phyloP scores from a whole-genome alignment of 2,329 filamentous ascomycete species.

The Coniochaeta sp. region DNA sequence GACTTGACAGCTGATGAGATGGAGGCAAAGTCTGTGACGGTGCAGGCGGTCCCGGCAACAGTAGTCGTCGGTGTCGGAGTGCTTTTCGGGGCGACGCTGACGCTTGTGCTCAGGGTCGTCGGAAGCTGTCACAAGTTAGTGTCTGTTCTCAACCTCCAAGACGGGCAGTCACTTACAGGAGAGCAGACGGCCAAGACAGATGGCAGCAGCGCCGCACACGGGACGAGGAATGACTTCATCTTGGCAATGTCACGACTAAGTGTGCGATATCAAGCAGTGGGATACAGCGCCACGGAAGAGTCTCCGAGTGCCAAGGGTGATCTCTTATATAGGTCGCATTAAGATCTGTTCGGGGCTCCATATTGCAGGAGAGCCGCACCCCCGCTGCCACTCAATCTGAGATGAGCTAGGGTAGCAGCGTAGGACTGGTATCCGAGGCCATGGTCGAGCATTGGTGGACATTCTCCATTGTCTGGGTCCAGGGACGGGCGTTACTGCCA shows the following conservation, averaged over 20 bases:
- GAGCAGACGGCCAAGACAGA: not conserved
- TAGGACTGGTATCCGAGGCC: not conserved
- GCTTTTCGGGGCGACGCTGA: not conserved
- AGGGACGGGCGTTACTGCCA: not conserved
- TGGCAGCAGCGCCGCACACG: not conserved
- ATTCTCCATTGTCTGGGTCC: not conserved
- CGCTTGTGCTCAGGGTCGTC: not conserved
- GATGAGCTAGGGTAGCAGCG: not conserved
- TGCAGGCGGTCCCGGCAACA: conserved; percentile 4
- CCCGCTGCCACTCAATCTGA: not conserved
- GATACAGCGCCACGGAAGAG: not conserved
- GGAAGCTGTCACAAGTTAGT: not conserved
- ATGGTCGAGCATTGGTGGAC: not conserved
- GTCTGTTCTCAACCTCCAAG: not conserved
- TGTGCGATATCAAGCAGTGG: not conserved
- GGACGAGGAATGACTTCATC: not conserved
- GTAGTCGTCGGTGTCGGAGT: not conserved
- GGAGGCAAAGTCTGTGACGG: conserved; percentile 8
- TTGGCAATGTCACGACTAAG: not conserved
- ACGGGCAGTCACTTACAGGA: not conserved
- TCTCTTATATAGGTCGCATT: not conserved
- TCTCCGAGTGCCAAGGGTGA: not conserved
- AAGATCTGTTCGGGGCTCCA: not conserved
- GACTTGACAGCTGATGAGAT: conserved; percentile 13
- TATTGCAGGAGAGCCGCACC: not conserved